Conservation (phyloP, 305 asterid species). For the Lippia alba region DNA sequence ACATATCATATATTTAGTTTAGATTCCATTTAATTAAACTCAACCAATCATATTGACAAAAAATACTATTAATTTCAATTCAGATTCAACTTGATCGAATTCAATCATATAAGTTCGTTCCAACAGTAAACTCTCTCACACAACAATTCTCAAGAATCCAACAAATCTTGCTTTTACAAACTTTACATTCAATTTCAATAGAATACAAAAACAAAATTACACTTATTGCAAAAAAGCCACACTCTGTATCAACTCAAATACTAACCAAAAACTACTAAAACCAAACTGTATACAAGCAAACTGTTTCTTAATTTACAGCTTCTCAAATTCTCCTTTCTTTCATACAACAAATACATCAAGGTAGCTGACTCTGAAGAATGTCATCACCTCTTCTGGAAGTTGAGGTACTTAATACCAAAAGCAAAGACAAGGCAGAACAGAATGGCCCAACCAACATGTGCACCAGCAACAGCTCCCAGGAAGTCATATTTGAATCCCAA, state of each 20-base stretch:
- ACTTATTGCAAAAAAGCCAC: background rate
- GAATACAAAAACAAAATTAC: background rate
- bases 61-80: too few relatives aligned
- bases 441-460: conserved; percentile 76
- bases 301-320: conserved; percentile 12
- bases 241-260: background rate
- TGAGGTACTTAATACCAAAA: conserved; percentile 77
- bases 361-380: background rate
- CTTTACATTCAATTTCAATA: too few relatives aligned
- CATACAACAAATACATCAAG: too few relatives aligned
- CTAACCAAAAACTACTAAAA: background rate
- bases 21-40: too few relatives aligned
- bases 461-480: conserved; percentile 72
- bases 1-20: too few relatives aligned
- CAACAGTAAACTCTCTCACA: too few relatives aligned
- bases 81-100: too few relatives aligned
- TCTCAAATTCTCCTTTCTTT: background rate
- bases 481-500: conserved; percentile 74
- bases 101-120: too few relatives aligned
- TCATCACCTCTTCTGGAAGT: conserved; percentile 83
- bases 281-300: background rate
- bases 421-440: conserved; percentile 80
- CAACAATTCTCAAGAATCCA: too few relatives aligned
- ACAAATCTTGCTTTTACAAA: too few relatives aligned
- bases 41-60: too few relatives aligned